Evolutionary conservation across 2,329 filamentous ascomycete species (phyloP), one percentile per base, ranked within the genome.

Genomic region (Chrysoporthe deuterocubensis): DNA sequence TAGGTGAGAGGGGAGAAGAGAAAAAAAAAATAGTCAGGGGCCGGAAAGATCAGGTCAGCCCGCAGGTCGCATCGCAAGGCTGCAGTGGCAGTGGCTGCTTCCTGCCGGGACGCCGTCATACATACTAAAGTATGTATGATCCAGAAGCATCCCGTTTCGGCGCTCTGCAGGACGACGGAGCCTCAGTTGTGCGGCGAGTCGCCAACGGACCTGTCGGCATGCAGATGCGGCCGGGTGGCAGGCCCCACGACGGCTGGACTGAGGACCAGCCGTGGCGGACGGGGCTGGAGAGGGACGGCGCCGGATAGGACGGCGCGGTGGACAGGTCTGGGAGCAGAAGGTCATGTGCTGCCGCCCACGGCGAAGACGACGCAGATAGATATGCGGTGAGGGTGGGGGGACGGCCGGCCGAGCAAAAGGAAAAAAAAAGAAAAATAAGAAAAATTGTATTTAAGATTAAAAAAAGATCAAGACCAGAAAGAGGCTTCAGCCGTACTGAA

Each of bases 11-110:
- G 8, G 32, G 21, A 9, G 42, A 14, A 26, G 13, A 4, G 50
- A 18, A 4, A n/a, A 34, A 46, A 18, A 52, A 52, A 1, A 16
- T 46, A 66, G 26, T 26, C 26, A 26, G 68, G 58, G 65, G 62
- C 68, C 52, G 62, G 52, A 63, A 62, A 32, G 48, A 62, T 60
- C 52, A 44, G 61, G 52, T 65, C 62, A 67, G 58, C 58, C 61
- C 50, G 52, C 18, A 44, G 56, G 60, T 57, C 42, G 32, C 62
- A 62, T 56, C 43, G 60, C 66, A 65, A 69, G 68, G 66, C 68
- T 69, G 66, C 66, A 67, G 8, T 16, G 14, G 40, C 32, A 4
- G 59, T 50, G 62, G 44, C 65, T 65, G 62, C 61, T 14, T 62
- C 62, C 43, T 60, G 64, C 37, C 64, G 62, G 42, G 44, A 40